Evolutionary conservation across 345 rosid genomes (phyloP), one percentile per base, ranked within the genome.

Genomic region (Corchorus olitorius): DNA sequence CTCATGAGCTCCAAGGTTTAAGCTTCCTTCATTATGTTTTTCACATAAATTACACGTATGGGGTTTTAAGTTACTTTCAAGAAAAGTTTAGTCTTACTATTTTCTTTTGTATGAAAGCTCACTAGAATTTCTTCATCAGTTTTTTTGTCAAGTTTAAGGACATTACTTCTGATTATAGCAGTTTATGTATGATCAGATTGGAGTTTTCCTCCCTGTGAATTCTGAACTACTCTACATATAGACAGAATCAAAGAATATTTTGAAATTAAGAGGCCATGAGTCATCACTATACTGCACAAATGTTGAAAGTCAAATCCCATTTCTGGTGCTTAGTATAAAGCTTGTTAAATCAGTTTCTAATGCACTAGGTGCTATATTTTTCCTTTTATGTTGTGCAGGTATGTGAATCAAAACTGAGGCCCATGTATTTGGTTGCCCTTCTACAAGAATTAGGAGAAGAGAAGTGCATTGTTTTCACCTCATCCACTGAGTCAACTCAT

Each of bases 401-500:
- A 34, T 95, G 99, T 56, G 88, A 87, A 73, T 56, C 94, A n/a
- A 88, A 88, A 74, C 77, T 86, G 83, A 95, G 94, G 86, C 98
- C 97, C 43, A 82, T 89, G 12, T 90, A 89, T 81, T 82, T 95
- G 84, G 92, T 87, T 81, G 89, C 93, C 27, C 91, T 93, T 81
- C 85, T 93, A 64, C 91, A 89, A 87, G 84, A 82, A 77, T 82
- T 89, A 79, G 97, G 84, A 81, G 89, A 76, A 72, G 93, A 95
- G 77, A 95, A 95, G 81, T 83, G 90, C 77, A 93, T 95, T 60
- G 92, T 95, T 66, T 95, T 93, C 87, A 88, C 96, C 48, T 90
- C 96, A 54, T 92, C 99, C 5, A 93, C 94, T 73, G 91, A 93
- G 86, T 87, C 93, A 63, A 93, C 98, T 80, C 96, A 89, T 76